phyloP scores from a whole-genome alignment of 1,139 yeast species.

The Yamadazyma jaroonii region DNA sequence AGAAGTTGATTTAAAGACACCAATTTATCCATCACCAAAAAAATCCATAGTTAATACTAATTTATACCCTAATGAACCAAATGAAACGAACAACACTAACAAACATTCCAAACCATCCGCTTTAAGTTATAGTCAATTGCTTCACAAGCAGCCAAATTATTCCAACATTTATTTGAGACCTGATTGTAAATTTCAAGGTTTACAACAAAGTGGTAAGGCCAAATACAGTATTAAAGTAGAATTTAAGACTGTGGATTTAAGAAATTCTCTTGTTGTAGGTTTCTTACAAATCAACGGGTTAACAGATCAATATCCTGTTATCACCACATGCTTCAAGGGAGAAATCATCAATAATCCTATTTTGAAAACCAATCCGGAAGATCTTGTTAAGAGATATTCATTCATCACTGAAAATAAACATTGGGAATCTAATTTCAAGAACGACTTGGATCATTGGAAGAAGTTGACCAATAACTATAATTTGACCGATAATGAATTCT shows the following conservation, averaged over 20 bases:
- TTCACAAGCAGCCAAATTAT: conserved; percentile 16
- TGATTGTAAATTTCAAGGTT: conserved; percentile 63
- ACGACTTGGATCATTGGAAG: conserved; percentile 86
- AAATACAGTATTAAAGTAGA: conserved; percentile 72
- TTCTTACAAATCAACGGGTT: conserved; percentile 77
- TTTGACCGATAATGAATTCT: conserved; percentile 24
- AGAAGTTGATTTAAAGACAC: conserved; percentile 5
- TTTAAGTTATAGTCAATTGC: conserved; percentile 12
- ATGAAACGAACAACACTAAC: not conserved
- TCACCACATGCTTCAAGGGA: conserved; percentile 84
- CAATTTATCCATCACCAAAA: not conserved
- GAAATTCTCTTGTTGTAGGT: conserved; percentile 65
- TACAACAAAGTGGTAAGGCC: conserved; percentile 69
- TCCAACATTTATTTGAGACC: conserved; percentile 51
- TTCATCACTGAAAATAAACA: conserved; percentile 39
- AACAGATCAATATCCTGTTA: conserved; percentile 72
- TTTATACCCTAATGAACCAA: not conserved
- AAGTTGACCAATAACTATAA: conserved; percentile 53
- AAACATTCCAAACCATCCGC: conserved; percentile 7
- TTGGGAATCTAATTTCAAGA: conserved; percentile 65
- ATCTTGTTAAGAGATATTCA: conserved; percentile 22
- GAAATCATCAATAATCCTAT: conserved; percentile 70
- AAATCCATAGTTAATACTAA: not conserved
- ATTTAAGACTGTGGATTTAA: conserved; percentile 65
- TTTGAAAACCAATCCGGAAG: conserved; percentile 14